Conservation (phyloP, 495 filamentous ascomycete genomes). For the Aspergillus bertholletiae region DNA sequence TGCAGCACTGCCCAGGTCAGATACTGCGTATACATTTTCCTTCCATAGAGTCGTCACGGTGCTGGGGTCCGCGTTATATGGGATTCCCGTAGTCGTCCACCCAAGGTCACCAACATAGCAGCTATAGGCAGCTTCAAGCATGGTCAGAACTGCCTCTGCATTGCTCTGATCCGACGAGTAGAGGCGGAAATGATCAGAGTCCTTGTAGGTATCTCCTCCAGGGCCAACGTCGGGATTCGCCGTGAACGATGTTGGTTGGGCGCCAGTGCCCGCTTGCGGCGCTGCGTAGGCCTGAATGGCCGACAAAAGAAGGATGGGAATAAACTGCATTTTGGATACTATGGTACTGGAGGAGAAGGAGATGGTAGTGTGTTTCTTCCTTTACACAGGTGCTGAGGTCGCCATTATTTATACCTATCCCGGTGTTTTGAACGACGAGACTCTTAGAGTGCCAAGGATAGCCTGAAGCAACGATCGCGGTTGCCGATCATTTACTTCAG, state of each 20-base stretch:
- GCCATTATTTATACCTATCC: background rate
- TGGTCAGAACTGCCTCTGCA: background rate
- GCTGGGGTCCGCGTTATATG: conserved; percentile 1
- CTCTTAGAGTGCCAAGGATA: background rate
- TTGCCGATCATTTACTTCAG: background rate
- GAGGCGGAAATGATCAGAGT: conserved; percentile 12
- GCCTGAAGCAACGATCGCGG: background rate
- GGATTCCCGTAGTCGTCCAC: conserved; percentile 5
- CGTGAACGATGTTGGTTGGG: conserved; percentile 4
- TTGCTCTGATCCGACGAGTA: background rate
- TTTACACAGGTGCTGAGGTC: background rate
- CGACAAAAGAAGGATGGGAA: background rate
- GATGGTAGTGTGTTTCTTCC: too few relatives aligned
- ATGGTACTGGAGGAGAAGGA: background rate
- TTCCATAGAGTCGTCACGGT: conserved; percentile 5
- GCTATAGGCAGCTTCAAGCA: conserved; percentile 12
- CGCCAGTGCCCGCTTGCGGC: background rate
- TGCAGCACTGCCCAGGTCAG: conserved; percentile 2
- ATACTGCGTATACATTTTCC: conserved; percentile 9
- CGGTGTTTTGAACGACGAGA: background rate
- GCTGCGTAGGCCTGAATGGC: background rate
- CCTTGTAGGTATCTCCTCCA: conserved; percentile 7
- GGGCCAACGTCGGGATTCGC: conserved; percentile 8
- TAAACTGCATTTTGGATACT: background rate
- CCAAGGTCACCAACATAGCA: conserved; percentile 10